A percentile compares a stretch with the other conserved stretches of the same genome.
phyloP scores from a whole-genome alignment of 176 grass and related monocot genomes.

The Phragmites australis region DNA sequence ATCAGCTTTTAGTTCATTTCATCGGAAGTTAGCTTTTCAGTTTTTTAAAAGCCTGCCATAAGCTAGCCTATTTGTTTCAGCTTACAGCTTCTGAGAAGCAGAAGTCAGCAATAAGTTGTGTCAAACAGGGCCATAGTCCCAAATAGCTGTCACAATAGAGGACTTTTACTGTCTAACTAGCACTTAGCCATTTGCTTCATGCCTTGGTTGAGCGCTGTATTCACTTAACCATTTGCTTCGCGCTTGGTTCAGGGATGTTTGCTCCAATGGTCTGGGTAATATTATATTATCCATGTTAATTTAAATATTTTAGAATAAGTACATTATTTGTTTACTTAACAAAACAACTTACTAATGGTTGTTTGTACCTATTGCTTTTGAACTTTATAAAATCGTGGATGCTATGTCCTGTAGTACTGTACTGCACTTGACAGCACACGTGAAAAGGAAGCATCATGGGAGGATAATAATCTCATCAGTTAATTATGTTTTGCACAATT shows the following conservation, averaged over 20 bases:
- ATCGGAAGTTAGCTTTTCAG: no score
- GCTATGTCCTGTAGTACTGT: not conserved
- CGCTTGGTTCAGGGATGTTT: not conserved
- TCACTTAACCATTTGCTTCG: not conserved
- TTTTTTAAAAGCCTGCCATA: no score
- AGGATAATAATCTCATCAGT: not conserved
- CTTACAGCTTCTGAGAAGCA: no score
- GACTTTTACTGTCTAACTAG: not conserved
- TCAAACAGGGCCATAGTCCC: no score
- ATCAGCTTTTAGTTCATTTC: no score
- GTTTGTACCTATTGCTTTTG: not conserved
- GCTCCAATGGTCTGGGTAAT: not conserved
- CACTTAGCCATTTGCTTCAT: not conserved
- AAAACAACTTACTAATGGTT: not conserved
- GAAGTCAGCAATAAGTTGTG: no score
- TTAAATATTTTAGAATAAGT: not conserved
- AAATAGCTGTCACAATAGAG: not conserved
- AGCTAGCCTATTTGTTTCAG: no score
- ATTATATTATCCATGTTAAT: not conserved
- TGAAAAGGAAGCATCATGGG: slow-evolving; percentile 16
- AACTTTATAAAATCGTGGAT: not conserved
- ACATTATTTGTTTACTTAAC: not conserved
- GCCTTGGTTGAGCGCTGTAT: not conserved
- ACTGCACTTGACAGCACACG: not conserved
- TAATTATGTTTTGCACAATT: slow-evolving; percentile 4